Evolutionary conservation across 257 asterid species (phyloP).

Genomic region (Solanum medicagineum): DNA sequence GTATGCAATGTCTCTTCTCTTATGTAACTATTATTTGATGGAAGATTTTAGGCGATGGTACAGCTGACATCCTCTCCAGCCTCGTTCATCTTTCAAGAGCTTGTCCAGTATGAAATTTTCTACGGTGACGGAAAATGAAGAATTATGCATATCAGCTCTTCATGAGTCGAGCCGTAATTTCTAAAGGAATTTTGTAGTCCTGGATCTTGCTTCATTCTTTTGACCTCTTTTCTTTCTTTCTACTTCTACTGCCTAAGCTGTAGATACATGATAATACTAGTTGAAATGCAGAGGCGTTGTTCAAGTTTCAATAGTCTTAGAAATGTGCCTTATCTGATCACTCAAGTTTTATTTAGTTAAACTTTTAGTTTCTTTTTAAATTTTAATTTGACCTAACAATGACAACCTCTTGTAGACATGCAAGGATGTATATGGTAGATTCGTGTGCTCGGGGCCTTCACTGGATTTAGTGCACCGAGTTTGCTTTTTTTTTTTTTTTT

Average conservation of each 20-base stretch:
- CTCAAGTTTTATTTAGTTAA: neutral
- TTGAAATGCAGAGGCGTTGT: neutral
- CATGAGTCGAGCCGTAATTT: constrained; percentile 78
- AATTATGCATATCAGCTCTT: constrained; percentile 26
- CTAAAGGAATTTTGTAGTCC: neutral
- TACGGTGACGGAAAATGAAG: constrained; percentile 32
- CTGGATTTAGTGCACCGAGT: no score
- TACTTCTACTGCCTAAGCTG: neutral
- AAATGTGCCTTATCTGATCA: neutral
- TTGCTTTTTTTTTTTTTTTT: neutral
- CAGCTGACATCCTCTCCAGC: constrained; percentile 22
- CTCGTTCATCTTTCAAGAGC: constrained; percentile 53
- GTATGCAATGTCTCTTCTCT: neutral
- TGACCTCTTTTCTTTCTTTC: neutral
- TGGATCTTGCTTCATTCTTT: neutral
- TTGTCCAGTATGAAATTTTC: constrained; percentile 62
- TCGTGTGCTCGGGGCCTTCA: no score
- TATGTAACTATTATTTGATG: neutral
- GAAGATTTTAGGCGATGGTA: constrained; percentile 28
- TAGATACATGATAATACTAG: neutral
- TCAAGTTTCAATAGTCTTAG: neutral
- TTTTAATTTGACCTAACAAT: neutral
- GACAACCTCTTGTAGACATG: no score
- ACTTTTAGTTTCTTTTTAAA: neutral
- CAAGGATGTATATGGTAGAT: no score